Percentiles rank a stretch among this genome's conserved stretches.
Evolutionary conservation across 352 stramenopile genomes (phyloP).

Genomic region (Pythium volutum): DNA sequence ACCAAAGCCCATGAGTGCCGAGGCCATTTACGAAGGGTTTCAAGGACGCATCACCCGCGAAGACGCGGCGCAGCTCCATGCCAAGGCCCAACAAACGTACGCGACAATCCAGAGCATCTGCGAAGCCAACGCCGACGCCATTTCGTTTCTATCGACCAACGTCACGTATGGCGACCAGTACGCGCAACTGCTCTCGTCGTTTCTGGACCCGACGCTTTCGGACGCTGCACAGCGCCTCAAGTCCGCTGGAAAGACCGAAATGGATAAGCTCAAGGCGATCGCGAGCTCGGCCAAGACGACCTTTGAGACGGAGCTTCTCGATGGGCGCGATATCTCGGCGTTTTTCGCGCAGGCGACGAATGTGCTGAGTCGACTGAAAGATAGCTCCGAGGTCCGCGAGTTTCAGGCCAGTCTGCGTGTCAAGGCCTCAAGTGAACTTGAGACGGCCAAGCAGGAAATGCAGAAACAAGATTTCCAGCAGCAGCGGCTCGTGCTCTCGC

Average conservation of each 20-base stretch:
- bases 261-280: slow-evolving; percentile 56
- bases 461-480: slow-evolving; percentile 26
- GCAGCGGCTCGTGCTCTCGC: slow-evolving; percentile 53
- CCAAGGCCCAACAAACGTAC: slow-evolving; percentile 54
- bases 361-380: slow-evolving; percentile 61
- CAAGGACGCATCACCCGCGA: slow-evolving; percentile 59
- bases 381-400: slow-evolving; percentile 52
- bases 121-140: slow-evolving; percentile 62
- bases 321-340: slow-evolving; percentile 52
- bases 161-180: slow-evolving; percentile 69
- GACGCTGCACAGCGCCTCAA: slow-evolving; percentile 56
- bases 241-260: slow-evolving; percentile 40
- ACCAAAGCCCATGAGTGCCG: slow-evolving; percentile 60
- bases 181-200: slow-evolving; percentile 41
- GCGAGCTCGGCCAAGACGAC: slow-evolving; percentile 49
- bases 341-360: slow-evolving; percentile 61
- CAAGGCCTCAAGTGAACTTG: slow-evolving; percentile 45
- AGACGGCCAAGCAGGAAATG: slow-evolving; percentile 34
- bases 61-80: slow-evolving; percentile 50
- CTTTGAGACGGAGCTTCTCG: slow-evolving; percentile 63
- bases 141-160: slow-evolving; percentile 78
- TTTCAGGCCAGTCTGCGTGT: slow-evolving; percentile 42
- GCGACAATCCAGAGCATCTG: slow-evolving; percentile 55
- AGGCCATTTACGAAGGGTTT: slow-evolving; percentile 65
- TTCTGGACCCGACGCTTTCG: slow-evolving; percentile 63